These are phyloP conservation scores for Calonectria pauciramosa DNA, from an alignment of 2,329 filamentous ascomycete species.

Conservation along the genomic window DNA sequence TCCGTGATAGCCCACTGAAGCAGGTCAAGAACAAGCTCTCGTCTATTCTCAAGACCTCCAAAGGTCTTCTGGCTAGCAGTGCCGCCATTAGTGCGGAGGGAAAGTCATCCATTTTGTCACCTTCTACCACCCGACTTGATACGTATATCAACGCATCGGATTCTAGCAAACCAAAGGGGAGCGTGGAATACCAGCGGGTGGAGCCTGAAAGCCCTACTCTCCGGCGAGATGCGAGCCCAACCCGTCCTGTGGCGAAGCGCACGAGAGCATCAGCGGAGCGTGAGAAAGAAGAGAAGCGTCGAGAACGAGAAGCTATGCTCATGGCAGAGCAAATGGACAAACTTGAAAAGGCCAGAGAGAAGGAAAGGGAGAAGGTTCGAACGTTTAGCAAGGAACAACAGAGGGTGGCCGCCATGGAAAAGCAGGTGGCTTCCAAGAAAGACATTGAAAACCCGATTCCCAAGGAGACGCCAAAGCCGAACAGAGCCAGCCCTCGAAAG, in stretches of 20 bases:
- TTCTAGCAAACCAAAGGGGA: slow-evolving; percentile 53
- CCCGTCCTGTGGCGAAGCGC: slow-evolving; percentile 59
- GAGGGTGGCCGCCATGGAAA: slow-evolving; percentile 66
- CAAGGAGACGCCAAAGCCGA: slow-evolving; percentile 60
- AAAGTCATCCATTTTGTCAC: slow-evolving; percentile 69
- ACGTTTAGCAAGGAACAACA: slow-evolving; percentile 72
- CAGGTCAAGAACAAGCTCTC: slow-evolving; percentile 94
- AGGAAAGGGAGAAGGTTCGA: slow-evolving; percentile 77
- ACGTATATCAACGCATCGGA: slow-evolving; percentile 60
- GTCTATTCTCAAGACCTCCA: slow-evolving; percentile 90
- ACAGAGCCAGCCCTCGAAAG: slow-evolving; percentile 67
- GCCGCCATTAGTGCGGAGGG: slow-evolving; percentile 74
- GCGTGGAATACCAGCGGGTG: slow-evolving; percentile 37
- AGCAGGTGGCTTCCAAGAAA: slow-evolving; percentile 66
- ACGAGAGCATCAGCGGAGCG: slow-evolving; percentile 72
- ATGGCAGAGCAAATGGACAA: slow-evolving; percentile 72
- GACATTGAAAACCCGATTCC: slow-evolving; percentile 60
- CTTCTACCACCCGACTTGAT: slow-evolving; percentile 63
- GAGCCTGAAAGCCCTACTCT: slow-evolving; percentile 28
- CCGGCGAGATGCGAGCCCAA: slow-evolving; percentile 54
- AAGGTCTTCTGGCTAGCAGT: slow-evolving; percentile 86
- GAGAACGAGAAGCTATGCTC: slow-evolving; percentile 74
- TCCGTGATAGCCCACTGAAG: slow-evolving; percentile 84
- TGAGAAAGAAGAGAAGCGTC: slow-evolving; percentile 76
- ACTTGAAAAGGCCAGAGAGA: slow-evolving; percentile 76